Percentiles rank a stretch among this genome's conserved stretches.
Evolutionary conservation across 306 rosid species (phyloP).

Genomic region (Cicer bijugum): DNA sequence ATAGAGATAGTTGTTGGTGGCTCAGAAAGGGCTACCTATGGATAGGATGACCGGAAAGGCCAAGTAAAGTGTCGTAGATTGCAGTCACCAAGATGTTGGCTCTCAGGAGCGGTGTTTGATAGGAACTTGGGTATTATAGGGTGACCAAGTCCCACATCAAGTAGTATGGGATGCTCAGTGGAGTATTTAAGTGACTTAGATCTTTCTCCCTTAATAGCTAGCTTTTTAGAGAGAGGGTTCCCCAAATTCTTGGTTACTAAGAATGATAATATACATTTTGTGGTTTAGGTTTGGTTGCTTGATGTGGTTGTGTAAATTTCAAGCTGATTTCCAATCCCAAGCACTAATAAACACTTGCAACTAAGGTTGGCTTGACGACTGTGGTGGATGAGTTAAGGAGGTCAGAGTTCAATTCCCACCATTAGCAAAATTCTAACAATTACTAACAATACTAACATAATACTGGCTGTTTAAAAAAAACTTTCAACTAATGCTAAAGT

Average conservation of each 20-base stretch:
- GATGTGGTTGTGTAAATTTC: not conserved
- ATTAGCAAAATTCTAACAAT: too few species aligned
- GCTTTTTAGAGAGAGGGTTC: not conserved
- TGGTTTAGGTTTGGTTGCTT: conserved; percentile 10
- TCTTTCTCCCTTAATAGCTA: not conserved
- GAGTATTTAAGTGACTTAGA: not conserved
- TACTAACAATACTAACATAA: too few species aligned
- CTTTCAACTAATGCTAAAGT: conserved; percentile 1
- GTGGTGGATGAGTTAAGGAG: too few species aligned
- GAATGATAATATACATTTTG: not conserved
- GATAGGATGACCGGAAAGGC: not conserved
- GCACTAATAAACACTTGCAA: not conserved
- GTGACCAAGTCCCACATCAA: not conserved
- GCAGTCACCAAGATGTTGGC: not conserved
- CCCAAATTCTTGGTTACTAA: not conserved
- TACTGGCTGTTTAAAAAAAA: not conserved
- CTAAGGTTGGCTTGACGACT: not conserved
- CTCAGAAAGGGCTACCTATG: not conserved
- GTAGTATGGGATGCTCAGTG: not conserved
- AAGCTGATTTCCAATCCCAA: not conserved
- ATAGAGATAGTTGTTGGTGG: not conserved
- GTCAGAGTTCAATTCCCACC: too few species aligned
- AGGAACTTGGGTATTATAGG: not conserved
- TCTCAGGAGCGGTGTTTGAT: not conserved
- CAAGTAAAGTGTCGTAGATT: not conserved